Evolutionary conservation across 1,139 yeast species (phyloP).

Genomic region (Wickerhamomyces sp.): DNA sequence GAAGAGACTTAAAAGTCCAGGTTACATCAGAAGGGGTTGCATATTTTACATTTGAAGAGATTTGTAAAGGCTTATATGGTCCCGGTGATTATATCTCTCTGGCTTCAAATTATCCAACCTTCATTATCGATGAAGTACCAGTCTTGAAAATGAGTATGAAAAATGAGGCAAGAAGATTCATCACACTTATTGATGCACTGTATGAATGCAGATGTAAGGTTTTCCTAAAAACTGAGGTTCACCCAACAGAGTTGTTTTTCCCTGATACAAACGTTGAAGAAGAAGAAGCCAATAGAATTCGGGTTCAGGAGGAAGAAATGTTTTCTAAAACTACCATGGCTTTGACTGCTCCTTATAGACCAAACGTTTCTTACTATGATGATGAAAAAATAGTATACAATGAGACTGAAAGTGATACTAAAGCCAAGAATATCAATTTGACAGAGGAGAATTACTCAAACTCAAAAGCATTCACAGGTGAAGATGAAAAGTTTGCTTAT

Average conservation of each 20-base stretch:
- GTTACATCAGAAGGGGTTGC: conserved; percentile 40
- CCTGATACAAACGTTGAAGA: conserved; percentile 32
- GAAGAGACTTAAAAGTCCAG: conserved; percentile 46
- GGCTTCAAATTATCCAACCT: conserved; percentile 52
- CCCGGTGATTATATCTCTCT: conserved; percentile 68
- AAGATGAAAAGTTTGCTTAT: conserved; percentile 73
- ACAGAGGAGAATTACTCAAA: conserved; percentile 38
- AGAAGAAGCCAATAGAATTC: conserved; percentile 25
- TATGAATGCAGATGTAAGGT: conserved; percentile 65
- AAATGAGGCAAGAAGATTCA: conserved; percentile 65
- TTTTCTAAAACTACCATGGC: conserved; percentile 60
- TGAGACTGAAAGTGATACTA: conserved; percentile 22
- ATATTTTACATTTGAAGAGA: conserved; percentile 45
- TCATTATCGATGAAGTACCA: conserved; percentile 60
- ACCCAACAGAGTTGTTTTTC: conserved; percentile 51
- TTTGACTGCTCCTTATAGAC: conserved; percentile 59
- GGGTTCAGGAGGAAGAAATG: conserved; percentile 66
- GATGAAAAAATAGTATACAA: conserved; percentile 37
- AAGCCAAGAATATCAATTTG: conserved; percentile 5
- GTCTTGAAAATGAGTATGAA: conserved; percentile 52
- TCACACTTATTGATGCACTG: conserved; percentile 61
- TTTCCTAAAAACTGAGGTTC: conserved; percentile 44
- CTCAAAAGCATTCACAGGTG: conserved; percentile 62
- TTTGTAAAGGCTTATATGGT: conserved; percentile 57
- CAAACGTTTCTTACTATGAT: conserved; percentile 61